A percentile compares a stretch with the other conserved stretches of the same genome.
Evolutionary conservation across 2,329 filamentous ascomycete genomes (phyloP).

Genomic region (Talaromyces sp.): DNA sequence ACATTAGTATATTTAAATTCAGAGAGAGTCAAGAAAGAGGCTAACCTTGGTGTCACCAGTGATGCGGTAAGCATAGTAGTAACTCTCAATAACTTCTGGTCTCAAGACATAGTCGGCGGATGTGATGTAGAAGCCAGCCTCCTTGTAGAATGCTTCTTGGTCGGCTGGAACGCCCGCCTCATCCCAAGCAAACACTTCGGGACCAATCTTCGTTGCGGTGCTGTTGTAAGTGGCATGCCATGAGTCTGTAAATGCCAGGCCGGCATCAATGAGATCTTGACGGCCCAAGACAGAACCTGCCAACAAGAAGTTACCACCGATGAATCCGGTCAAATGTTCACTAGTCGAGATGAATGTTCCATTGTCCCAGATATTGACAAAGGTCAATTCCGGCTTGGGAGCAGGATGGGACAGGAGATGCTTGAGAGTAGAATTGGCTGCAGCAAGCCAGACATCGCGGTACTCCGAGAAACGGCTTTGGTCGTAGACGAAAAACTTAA

Average conservation of each 20-base stretch:
- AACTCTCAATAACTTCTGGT: slow-evolving; percentile 77
- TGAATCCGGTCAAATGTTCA: slow-evolving; percentile 69
- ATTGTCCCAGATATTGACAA: slow-evolving; percentile 43
- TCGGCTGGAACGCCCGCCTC: slow-evolving; percentile 46
- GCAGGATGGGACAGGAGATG: slow-evolving; percentile 67
- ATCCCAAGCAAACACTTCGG: slow-evolving; percentile 66
- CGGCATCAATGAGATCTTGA: slow-evolving; percentile 68
- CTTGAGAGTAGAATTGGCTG: slow-evolving; percentile 71
- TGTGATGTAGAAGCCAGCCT: slow-evolving; percentile 69
- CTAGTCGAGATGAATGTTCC: slow-evolving; percentile 36
- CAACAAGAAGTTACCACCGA: slow-evolving; percentile 80
- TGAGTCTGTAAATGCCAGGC: slow-evolving; percentile 65
- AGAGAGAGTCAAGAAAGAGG: not conserved
- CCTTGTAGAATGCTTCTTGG: slow-evolving; percentile 59
- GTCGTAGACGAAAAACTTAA: slow-evolving; percentile 88
- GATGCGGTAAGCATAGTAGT: slow-evolving; percentile 81
- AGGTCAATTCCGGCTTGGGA: slow-evolving; percentile 67
- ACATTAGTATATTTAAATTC: not conserved
- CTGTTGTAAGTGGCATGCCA: slow-evolving; percentile 71
- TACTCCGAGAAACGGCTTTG: slow-evolving; percentile 60
- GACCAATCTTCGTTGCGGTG: slow-evolving; percentile 71
- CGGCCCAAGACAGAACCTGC: slow-evolving; percentile 67
- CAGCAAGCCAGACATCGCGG: slow-evolving; percentile 69
- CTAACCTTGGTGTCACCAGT: slow-evolving; percentile 62
- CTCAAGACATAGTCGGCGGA: slow-evolving; percentile 63